These are phyloP conservation scores for Croton laevigatus DNA, from an alignment of 441 rosid genomes.

Conservation along the genomic window DNA sequence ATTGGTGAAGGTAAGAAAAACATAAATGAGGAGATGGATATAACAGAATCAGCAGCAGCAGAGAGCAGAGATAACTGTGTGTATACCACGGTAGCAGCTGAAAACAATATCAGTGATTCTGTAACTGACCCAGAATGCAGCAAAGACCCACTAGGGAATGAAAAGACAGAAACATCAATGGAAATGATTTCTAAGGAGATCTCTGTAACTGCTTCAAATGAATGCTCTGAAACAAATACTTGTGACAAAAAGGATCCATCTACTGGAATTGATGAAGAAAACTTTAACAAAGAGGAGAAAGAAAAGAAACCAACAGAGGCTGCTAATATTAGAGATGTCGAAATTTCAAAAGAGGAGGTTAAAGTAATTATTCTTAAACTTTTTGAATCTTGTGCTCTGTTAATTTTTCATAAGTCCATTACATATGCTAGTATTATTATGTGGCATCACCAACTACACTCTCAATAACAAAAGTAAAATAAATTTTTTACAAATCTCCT, in stretches of 20 bases:
- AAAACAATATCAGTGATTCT: conserved; percentile 12
- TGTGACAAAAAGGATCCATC: conserved; percentile 9
- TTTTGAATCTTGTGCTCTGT: neutral
- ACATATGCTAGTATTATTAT: neutral
- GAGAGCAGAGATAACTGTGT: conserved; percentile 13
- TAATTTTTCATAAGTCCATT: neutral
- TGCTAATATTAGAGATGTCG: neutral
- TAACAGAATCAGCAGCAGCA: conserved; percentile 15
- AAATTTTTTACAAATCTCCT: neutral
- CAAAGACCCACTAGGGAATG: conserved; percentile 23
- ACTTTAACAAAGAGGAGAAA: neutral
- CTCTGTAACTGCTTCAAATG: conserved; percentile 6
- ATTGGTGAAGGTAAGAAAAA: conserved; percentile 12
- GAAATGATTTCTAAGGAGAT: conserved; percentile 5
- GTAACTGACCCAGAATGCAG: conserved; percentile 18
- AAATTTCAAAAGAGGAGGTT: conserved; percentile 12
- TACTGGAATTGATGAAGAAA: neutral
- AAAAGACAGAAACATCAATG: conserved; percentile 21
- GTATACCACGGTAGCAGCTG: neutral
- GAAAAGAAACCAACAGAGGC: neutral
- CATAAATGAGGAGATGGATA: conserved; percentile 1
- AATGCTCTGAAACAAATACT: conserved; percentile 7
- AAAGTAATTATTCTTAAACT: neutral
- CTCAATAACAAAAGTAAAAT: neutral
- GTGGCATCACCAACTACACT: neutral